phyloP scores from a whole-genome alignment of 352 stramenopile species.

The Bremia lactucae region DNA sequence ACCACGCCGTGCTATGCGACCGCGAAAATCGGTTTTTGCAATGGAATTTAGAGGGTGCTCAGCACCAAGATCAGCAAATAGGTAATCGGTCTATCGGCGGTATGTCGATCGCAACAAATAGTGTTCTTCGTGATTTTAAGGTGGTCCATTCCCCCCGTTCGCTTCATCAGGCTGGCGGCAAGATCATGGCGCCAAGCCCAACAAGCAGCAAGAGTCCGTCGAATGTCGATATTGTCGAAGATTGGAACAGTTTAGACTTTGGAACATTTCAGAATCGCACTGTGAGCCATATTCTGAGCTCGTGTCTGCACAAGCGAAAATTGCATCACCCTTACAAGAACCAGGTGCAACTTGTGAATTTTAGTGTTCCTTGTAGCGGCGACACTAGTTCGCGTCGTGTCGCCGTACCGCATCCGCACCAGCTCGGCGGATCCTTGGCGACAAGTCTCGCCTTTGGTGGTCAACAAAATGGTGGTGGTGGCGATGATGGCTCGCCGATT shows the following conservation, averaged over 20 bases:
- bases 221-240: constrained; percentile 67
- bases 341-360: constrained; percentile 74
- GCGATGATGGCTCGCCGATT: constrained; percentile 10
- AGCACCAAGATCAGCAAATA: constrained; percentile 23
- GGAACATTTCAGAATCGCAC: constrained; percentile 76
- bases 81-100: constrained; percentile 4
- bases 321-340: constrained; percentile 80
- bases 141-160: constrained; percentile 15
- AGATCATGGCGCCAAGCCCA: constrained; percentile 48
- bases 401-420: constrained; percentile 14
- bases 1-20: constrained; percentile 70
- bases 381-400: constrained; percentile 3
- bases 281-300: constrained; percentile 76
- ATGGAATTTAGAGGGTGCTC: constrained; percentile 55
- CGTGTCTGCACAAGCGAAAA: constrained; percentile 75
- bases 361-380: constrained; percentile 40
- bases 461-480: constrained; percentile 17
- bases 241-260: constrained; percentile 72
- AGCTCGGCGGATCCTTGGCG: constrained; percentile 36
- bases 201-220: constrained; percentile 53
- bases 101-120: constrained; percentile 6
- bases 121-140: constrained; percentile 7
- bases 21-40: constrained; percentile 74
- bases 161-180: constrained; percentile 16
- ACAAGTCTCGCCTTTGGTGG: constrained; percentile 45